Conservation (phyloP, 2,329 filamentous ascomycete genomes). For the Alternaria solani region DNA sequence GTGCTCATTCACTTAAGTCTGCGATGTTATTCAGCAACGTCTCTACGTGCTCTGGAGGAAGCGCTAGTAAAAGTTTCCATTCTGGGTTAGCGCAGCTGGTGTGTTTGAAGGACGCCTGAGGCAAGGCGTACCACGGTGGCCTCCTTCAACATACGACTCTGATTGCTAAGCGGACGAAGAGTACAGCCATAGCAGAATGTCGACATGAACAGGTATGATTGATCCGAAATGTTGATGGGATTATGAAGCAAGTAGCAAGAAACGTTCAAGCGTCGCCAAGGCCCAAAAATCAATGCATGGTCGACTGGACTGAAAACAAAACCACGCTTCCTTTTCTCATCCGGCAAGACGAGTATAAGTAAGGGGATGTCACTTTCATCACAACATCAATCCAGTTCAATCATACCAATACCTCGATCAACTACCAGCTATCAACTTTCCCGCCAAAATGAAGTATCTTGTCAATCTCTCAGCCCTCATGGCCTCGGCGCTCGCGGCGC, state of each 20-base stretch:
- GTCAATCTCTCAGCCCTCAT: constrained; percentile 5
- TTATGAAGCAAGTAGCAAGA: not conserved
- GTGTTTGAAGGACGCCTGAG: not conserved
- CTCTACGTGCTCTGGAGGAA: not conserved
- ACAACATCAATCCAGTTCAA: not conserved
- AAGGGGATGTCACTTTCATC: not conserved
- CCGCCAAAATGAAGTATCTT: constrained; percentile 6
- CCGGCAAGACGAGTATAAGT: not conserved
- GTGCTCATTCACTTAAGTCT: not conserved
- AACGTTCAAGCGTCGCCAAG: constrained; percentile 1
- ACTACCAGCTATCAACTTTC: not conserved
- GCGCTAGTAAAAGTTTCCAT: not conserved
- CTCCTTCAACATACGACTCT: not conserved
- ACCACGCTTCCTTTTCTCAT: not conserved
- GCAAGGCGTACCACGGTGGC: not conserved
- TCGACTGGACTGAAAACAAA: not conserved
- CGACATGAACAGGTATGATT: not conserved
- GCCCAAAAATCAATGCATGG: not conserved
- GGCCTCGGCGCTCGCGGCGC: constrained; percentile 1
- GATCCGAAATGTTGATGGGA: not conserved
- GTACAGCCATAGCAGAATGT: too few species aligned
- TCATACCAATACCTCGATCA: not conserved
- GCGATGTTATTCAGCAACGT: not conserved
- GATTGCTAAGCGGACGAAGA: not conserved
- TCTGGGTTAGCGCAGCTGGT: not conserved